These are phyloP conservation scores for Spathaspora jeffriesii DNA, from an alignment of 1,139 yeast species.

Conservation along the genomic window DNA sequence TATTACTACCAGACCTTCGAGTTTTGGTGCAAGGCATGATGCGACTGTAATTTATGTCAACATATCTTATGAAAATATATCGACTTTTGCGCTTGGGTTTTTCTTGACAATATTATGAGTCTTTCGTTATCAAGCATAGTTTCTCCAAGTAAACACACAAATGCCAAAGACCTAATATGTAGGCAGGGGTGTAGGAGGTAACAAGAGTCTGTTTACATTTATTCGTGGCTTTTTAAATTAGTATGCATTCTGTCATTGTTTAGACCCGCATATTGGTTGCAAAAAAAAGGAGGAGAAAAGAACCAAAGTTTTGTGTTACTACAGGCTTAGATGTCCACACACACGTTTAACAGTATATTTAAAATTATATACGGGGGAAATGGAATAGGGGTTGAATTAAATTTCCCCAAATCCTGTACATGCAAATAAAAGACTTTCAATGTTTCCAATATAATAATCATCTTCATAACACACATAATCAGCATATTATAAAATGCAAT, in stretches of 20 bases:
- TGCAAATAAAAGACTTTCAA: constrained; percentile 1
- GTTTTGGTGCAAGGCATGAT: no score
- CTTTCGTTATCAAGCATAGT: no score
- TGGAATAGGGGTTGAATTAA: neutral
- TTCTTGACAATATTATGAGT: no score
- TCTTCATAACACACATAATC: neutral
- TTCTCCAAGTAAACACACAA: no score
- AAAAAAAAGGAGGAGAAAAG: neutral
- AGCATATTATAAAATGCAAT: neutral
- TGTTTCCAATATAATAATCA: constrained; percentile 1
- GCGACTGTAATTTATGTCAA: no score
- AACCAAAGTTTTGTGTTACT: neutral
- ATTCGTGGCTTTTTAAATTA: no score
- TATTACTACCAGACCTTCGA: no score
- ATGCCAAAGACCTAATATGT: no score
- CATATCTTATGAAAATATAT: no score
- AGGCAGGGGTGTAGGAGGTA: no score
- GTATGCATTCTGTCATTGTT: neutral
- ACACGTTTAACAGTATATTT: neutral
- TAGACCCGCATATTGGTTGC: constrained; percentile 1
- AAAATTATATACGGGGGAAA: constrained; percentile 2
- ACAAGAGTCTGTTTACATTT: no score
- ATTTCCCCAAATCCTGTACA: neutral
- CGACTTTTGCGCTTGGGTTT: no score
- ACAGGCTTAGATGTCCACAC: neutral